These are phyloP conservation scores for Ustilago tritici DNA, from an alignment of 1,284 basidiomycete species.

Conservation along the genomic window DNA sequence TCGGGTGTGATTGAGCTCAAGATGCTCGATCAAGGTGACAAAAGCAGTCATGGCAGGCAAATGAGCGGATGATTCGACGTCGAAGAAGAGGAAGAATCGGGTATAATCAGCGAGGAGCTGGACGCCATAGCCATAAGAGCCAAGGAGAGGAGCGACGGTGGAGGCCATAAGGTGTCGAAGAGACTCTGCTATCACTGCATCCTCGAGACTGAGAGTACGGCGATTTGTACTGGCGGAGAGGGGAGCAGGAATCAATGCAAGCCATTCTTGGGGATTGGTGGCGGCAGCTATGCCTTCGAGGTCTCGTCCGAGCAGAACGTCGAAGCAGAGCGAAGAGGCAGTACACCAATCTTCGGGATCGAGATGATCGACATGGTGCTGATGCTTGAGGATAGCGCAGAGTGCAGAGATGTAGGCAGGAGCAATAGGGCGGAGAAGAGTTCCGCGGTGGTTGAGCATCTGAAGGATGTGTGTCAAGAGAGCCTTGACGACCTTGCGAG, in stretches of 20 bases:
- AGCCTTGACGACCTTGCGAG: conserved; percentile 73
- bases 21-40: conserved; percentile 39
- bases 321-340: conserved; percentile 79
- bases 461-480: conserved; percentile 79
- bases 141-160: conserved; percentile 46
- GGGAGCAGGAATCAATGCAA: conserved; percentile 11
- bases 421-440: conserved; percentile 77
- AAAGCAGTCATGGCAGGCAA: conserved; percentile 50
- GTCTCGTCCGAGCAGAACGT: conserved; percentile 46
- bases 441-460: conserved; percentile 75
- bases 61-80: conserved; percentile 54
- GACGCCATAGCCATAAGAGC: conserved; percentile 25
- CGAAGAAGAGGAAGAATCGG: conserved; percentile 40
- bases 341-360: conserved; percentile 77
- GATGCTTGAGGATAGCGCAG: conserved; percentile 75
- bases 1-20: conserved; percentile 54
- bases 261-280: conserved; percentile 14
- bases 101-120: conserved; percentile 48
- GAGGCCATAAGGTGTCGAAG: conserved; percentile 43
- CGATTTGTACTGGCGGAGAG: not conserved
- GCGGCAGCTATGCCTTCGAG: conserved; percentile 13
- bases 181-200: conserved; percentile 49
- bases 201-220: conserved; percentile 48
- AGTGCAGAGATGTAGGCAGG: conserved; percentile 85
- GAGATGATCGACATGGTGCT: conserved; percentile 83